These are phyloP conservation scores for Fraxinus platypoda DNA, from an alignment of 305 asterid genomes.

Conservation along the genomic window DNA sequence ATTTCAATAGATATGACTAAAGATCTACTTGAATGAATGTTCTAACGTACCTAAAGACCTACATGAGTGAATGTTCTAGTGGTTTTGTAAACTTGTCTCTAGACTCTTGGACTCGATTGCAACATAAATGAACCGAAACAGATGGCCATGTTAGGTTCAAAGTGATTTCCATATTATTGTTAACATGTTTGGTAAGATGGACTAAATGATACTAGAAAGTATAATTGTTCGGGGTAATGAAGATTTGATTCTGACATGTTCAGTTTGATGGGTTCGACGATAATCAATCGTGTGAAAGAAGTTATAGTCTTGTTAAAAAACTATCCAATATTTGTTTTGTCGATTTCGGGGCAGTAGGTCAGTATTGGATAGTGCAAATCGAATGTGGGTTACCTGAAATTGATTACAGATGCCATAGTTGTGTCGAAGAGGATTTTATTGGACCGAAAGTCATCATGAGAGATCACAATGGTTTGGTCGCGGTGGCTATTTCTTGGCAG, in stretches of 20 bases:
- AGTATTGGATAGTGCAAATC: not conserved
- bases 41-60: not conserved
- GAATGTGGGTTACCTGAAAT: too few species aligned
- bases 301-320: not conserved
- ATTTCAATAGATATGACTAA: not conserved
- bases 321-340: not conserved
- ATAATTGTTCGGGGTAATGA: not conserved
- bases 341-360: not conserved
- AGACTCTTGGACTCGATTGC: not conserved
- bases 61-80: not conserved
- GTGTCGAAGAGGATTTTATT: not conserved
- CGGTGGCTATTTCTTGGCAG: not conserved
- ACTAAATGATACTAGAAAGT: not conserved
- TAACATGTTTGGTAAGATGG: not conserved
- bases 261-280: not conserved
- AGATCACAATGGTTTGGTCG: not conserved
- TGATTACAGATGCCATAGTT: not conserved
- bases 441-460: not conserved
- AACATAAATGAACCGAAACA: not conserved
- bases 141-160: not conserved
- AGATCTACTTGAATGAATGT: not conserved
- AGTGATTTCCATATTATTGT: not conserved
- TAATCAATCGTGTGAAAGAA: not conserved
- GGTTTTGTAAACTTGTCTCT: not conserved
- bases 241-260: not conserved